Evolutionary conservation across 768 basidiomycete species (phyloP).

Genomic region (Sistotremastrum niveocremeum): DNA sequence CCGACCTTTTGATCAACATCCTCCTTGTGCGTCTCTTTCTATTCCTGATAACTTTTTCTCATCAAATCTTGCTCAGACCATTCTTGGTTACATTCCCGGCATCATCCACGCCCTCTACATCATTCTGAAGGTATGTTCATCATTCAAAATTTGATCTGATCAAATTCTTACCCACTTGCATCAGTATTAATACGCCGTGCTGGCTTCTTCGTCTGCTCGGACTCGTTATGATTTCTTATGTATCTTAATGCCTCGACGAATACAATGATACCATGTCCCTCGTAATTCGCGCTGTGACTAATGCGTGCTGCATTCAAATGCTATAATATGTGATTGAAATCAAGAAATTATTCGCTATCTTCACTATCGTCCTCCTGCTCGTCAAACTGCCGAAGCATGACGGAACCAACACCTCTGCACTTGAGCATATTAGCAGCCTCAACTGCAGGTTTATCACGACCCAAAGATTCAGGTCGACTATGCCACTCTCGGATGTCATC

Average conservation of each 20-base stretch:
- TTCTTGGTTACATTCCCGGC: constrained; percentile 41
- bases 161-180: no score
- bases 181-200: no score
- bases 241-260: not conserved
- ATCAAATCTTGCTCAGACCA: not conserved
- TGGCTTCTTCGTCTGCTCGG: no score
- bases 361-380: constrained; percentile 47
- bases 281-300: no score
- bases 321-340: not conserved
- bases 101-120: constrained; percentile 76
- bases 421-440: constrained; percentile 45
- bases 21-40: constrained; percentile 29
- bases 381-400: constrained; percentile 72
- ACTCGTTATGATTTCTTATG: no score
- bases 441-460: constrained; percentile 27
- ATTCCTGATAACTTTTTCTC: not conserved
- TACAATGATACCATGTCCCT: not conserved
- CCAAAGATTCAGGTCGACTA: constrained; percentile 38
- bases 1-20: constrained; percentile 77
- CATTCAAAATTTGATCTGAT: not conserved
- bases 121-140: constrained; percentile 38
- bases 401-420: constrained; percentile 56
- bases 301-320: constrained; percentile 1
- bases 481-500: constrained; percentile 88
- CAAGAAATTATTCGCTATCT: constrained; percentile 9